Evolutionary conservation across 495 filamentous ascomycete genomes (phyloP), one percentile per base, ranked within the genome.

Genomic region (Massariosphaeria phaeospora): DNA sequence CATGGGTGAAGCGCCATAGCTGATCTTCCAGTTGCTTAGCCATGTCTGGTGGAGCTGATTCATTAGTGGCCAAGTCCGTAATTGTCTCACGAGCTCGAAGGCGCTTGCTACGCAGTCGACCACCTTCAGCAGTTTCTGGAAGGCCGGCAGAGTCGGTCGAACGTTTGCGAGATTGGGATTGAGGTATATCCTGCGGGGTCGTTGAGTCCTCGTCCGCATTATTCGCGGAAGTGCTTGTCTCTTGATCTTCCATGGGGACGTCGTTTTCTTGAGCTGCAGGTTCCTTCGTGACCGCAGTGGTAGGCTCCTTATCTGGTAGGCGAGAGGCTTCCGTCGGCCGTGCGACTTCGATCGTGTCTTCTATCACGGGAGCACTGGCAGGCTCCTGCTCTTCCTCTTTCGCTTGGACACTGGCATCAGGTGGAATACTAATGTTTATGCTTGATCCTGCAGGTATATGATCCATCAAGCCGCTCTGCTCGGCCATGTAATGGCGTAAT

Each of bases 81-180:
- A 81, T 81, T 5, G 83, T 86, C 43, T 91, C 89, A 30, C 89
- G 79, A 24, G 87, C 84, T 55, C 88, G 79, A 24, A 87, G 88
- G 41, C 91, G 79, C 64, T 91, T 91, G 70, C 88, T 94, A 62
- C 89, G 81, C 62, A 84, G 80, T 39, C 86, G 77, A 3, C 83
- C 79, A 8, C 76, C 79, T 54, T 85, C 71, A 8, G 57, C 64
- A 5, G 66, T 69, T 12, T 83, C 81, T 0, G 72, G 71, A 18
- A 86, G 66, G 0, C 81, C 82, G 10, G 82, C 82, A 23, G 73
- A 70, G 25, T 83, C 84, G 23, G 80, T 79, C 0, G 83, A 85
- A n/a, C 83, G 76, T 65, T 85, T 85, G 38, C 81, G 73, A 1
- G 73, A 76, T 18, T 46, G 57, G 10, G 61, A 24, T 29, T 27